Base-by-base conservation (phyloP, 2,329 filamentous ascomycete species). In the Colletotrichum sansevieriae region DNA sequence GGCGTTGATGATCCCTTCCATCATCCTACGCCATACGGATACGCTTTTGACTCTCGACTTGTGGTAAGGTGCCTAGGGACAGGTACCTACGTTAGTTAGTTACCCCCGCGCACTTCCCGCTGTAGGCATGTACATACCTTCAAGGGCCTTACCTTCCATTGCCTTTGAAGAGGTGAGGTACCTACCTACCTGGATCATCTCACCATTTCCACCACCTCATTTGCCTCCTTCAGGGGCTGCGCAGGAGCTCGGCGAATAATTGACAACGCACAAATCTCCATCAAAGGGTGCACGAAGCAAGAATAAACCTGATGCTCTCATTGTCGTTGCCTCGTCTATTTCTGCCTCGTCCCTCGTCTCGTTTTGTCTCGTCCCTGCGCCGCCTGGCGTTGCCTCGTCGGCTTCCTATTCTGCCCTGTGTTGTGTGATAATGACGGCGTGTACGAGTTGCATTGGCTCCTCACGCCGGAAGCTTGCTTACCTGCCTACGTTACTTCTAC, bases 191-290 rank as follows among this genome's bases (percentile, higher is more conserved):
- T 25, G 25, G n/a, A 33, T 20, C 41, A 56, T 49, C 61, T 46
- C 44, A 7, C 46, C 46, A 52, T 39, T 18, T 61, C 33, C 6
- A 22, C 25, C 56, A 61, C 15, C 57, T 64, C 44, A 63, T 68
- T 58, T 64, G 65, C 65, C 65, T 63, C 41, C 44, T 54, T 54
- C 37, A 52, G 46, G 65, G 52, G 60, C 49, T 39, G 60, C 41
- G 35, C 47, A 54, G 22, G 22, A 13, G 11, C 22, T 44, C 20
- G 41, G 35, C 55, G 55, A 58, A 46, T 58, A 33, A 49, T 13
- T 29, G 18, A 49, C 15, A 49, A 20, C n/a, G 39, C 39, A 22
- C 46, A 52, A 22, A 33, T 52, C 37, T 33, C 59, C 47, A 44
- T 18, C 37, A 62, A 54, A 54, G 59, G 59, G 54, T 43, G 60